phyloP scores from a whole-genome alignment of 306 rosid species.

The Urtica urens region DNA sequence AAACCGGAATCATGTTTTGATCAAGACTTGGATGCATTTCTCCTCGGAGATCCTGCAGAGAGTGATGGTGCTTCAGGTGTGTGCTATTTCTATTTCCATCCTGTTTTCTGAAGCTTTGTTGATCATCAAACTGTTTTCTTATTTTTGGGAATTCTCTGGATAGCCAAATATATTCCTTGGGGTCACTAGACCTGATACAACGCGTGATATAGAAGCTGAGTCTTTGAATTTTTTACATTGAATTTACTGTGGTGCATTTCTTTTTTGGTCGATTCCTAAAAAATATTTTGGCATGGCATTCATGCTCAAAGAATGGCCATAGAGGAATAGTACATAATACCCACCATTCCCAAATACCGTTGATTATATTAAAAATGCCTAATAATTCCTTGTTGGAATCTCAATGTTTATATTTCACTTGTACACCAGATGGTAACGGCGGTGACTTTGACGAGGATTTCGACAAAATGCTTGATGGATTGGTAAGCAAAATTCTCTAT shows the following conservation, averaged over 20 bases:
- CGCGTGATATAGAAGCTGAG: no score
- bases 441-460: slow-evolving; percentile 40
- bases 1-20: slow-evolving; percentile 30
- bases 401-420: slow-evolving; percentile 11
- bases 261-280: no score
- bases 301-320: background rate
- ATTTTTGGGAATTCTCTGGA: background rate
- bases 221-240: no score
- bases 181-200: background rate
- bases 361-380: slow-evolving; percentile 1
- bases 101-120: background rate
- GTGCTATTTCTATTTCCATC: background rate
- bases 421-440: slow-evolving; percentile 34
- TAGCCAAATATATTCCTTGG: background rate
- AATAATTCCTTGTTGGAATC: background rate
- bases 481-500: slow-evolving; percentile 36
- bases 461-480: slow-evolving; percentile 39
- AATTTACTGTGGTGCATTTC: no score
- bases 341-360: background rate
- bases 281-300: no score
- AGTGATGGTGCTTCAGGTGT: slow-evolving; percentile 50
- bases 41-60: slow-evolving; percentile 43
- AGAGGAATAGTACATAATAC: background rate
- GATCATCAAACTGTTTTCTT: background rate
- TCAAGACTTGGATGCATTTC: slow-evolving; percentile 58